Percentiles rank a stretch among this genome's conserved stretches.
Evolutionary conservation across 2,329 filamentous ascomycete genomes (phyloP).

Genomic region (Cladophialophora immunda): DNA sequence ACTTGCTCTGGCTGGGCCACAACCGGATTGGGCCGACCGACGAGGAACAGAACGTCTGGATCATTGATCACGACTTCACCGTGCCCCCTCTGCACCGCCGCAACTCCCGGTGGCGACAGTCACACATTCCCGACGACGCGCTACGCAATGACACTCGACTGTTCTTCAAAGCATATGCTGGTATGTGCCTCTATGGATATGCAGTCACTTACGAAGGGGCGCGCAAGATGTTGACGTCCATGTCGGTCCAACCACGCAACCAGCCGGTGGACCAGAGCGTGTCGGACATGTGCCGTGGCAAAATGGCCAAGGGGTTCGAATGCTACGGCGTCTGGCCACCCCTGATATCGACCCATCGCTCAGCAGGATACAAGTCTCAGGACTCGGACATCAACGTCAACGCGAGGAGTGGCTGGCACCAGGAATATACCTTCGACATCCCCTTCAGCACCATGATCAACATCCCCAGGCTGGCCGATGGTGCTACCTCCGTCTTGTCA

Average conservation of each 20-base stretch:
- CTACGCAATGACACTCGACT: conserved; percentile 44
- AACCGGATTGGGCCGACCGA: conserved; percentile 46
- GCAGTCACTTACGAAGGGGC: conserved; percentile 50
- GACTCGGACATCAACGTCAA: conserved; percentile 16
- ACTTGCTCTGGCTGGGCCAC: conserved; percentile 60
- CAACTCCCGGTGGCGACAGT: background rate
- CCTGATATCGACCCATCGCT: conserved; percentile 13
- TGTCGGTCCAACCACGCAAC: conserved; percentile 31
- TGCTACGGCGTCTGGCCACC: conserved; percentile 18
- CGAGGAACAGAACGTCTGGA: conserved; percentile 42
- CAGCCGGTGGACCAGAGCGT: background rate
- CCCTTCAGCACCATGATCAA: conserved; percentile 19
- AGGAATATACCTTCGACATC: conserved; percentile 22
- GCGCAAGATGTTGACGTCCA: conserved; percentile 47
- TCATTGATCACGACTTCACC: conserved; percentile 44
- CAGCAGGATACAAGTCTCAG: conserved; percentile 5
- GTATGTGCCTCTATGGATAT: conserved; percentile 50
- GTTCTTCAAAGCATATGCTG: conserved; percentile 46
- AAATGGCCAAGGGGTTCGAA: background rate
- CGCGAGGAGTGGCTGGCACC: conserved; percentile 9
- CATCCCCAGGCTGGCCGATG: conserved; percentile 6
- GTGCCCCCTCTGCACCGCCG: conserved; percentile 29
- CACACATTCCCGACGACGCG: background rate
- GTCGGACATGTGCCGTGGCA: conserved; percentile 54
- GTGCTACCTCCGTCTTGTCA: background rate